phyloP scores from a whole-genome alignment of 2,329 filamentous ascomycete species.

The Colletotrichum sp. region DNA sequence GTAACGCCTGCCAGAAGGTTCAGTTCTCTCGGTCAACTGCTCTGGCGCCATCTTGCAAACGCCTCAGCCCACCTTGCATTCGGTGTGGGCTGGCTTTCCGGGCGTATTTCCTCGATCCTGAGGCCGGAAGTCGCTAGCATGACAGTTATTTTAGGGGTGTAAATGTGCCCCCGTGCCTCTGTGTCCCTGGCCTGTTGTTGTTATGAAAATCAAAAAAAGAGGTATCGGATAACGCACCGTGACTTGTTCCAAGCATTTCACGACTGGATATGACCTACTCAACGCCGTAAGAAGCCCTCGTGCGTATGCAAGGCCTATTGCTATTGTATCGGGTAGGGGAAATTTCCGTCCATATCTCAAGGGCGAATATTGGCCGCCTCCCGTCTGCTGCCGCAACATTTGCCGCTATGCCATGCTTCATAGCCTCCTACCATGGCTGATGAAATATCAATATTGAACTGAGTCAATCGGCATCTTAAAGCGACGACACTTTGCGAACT shows the following conservation, averaged over 20 bases:
- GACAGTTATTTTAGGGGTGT: background rate
- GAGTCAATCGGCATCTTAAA: background rate
- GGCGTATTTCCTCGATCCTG: background rate
- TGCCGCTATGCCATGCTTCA: no score
- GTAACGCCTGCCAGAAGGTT: background rate
- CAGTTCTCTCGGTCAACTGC: background rate
- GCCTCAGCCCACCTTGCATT: background rate
- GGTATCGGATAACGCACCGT: background rate
- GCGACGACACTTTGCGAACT: background rate
- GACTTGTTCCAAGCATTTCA: background rate
- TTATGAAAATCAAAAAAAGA: background rate
- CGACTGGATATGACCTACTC: background rate
- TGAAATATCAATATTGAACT: background rate
- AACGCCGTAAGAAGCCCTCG: background rate
- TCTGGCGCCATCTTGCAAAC: background rate
- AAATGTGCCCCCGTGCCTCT: background rate
- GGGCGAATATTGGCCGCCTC: background rate
- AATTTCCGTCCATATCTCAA: background rate
- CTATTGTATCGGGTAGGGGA: background rate
- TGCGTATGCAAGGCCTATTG: background rate
- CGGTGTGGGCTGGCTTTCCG: background rate
- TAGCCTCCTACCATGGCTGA: no score
- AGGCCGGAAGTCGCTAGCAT: background rate
- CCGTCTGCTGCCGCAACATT: background rate
- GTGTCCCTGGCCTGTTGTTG: background rate